Evolutionary conservation across 2,329 filamentous ascomycete genomes (phyloP), one percentile per base, ranked within the genome.

Genomic region (Aspergillus chevalieri): DNA sequence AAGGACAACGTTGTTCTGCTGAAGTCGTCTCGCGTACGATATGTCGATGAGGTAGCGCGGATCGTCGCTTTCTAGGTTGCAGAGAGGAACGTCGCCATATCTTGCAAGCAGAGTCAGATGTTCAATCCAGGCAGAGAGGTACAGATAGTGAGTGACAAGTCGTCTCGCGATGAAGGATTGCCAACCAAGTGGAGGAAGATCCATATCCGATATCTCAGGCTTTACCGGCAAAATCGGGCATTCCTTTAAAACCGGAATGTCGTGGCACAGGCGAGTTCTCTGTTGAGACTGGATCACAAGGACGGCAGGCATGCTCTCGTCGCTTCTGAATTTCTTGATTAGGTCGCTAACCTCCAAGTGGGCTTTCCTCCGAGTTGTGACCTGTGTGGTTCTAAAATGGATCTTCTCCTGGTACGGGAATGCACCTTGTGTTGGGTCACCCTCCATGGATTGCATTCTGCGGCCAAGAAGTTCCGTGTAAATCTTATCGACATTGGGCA

Each of bases 21-120:
- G 89, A 46, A 99, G 74, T 15, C 91, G 82, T 49, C 94, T 80
- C 0, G 93, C 93, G 66, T 97, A 99, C 0, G 92, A 88, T 48
- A 99, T 83, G 65, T 99, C 93, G 59, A 99, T 98, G 48, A 98
- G 74, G 73, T 93, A 97, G 3, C 89, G 83, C 24, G 93, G 92
- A 61, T 98, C 93, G 57, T 97, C 93, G 41, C 85, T 85, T 67
- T 97, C 93, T 28, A 99, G 74, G 61, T 99, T 98, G 71, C 93
- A 97, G 6, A 99, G 77, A 1, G 93, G 93, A 4, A 98, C 83
- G 65, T 97, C 89, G 22, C 93, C 93, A 65, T 97, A 97, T 54
- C 89, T 81, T 44, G 93, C 87, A 48, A 98, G 80, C 43, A 90
- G 85, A 22, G 89, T 86, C 15, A 98, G 77, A 70, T 98, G 91